These are phyloP conservation scores for Dionaea muscipula DNA, from an alignment of 179 eudicot genomes.

Conservation along the genomic window DNA sequence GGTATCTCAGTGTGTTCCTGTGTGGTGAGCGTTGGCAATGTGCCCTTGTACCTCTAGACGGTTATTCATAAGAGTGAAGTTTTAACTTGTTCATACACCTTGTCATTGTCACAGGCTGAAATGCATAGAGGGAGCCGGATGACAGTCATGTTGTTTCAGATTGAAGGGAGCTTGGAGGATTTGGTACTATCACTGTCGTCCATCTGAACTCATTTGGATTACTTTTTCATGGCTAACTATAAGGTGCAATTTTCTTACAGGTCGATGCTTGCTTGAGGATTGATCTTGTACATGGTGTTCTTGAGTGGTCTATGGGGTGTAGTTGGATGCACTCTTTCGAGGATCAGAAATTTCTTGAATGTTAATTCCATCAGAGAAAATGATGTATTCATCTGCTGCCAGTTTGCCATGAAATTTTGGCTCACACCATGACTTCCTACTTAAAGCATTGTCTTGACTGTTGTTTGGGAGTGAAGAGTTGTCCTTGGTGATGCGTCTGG, in stretches of 20 bases:
- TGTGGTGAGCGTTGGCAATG: conserved; percentile 49
- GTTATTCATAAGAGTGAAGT: not conserved
- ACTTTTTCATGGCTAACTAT: not conserved
- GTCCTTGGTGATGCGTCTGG: conserved; percentile 11
- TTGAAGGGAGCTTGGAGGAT: conserved; percentile 62
- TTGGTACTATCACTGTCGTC: conserved; percentile 35
- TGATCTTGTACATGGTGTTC: conserved; percentile 61
- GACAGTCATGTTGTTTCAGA: conserved; percentile 73
- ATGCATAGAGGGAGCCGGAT: conserved; percentile 54
- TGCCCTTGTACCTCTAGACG: not conserved
- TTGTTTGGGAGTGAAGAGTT: conserved; percentile 28
- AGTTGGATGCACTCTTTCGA: conserved; percentile 54
- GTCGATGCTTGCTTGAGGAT: conserved; percentile 60
- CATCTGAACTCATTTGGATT: not conserved
- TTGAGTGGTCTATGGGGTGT: conserved; percentile 90
- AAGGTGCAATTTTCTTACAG: conserved; percentile 20
- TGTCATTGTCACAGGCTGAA: conserved; percentile 47
- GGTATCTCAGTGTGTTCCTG: conserved; percentile 72
- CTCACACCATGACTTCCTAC: not conserved
- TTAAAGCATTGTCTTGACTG: not conserved
- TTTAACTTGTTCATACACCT: not conserved
- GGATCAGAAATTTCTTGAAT: conserved; percentile 26
- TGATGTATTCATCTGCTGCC: not conserved
- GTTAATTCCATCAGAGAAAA: conserved; percentile 6
- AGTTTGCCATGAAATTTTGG: not conserved